These are phyloP conservation scores for Aspergillus nomiae DNA, from an alignment of 2,329 filamentous ascomycete species.

Conservation along the genomic window DNA sequence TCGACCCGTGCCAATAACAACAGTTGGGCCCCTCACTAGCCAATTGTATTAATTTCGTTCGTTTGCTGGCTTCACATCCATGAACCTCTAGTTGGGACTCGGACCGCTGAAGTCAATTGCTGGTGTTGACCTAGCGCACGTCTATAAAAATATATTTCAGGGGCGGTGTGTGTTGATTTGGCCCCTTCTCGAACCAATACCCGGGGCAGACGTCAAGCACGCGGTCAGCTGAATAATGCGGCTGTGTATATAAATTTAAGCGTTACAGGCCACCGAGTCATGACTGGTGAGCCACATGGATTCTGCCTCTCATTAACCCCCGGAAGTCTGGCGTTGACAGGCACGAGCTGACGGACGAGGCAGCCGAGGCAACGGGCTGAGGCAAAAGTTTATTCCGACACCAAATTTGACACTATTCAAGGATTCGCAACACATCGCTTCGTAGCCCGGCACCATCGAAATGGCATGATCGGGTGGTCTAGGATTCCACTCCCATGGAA, in stretches of 20 bases:
- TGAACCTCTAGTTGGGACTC: neutral
- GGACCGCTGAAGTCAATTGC: neutral
- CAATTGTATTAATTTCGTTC: neutral
- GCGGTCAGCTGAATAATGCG: neutral
- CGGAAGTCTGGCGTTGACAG: neutral
- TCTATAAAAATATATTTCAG: neutral
- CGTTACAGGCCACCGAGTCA: neutral
- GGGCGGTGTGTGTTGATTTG: neutral
- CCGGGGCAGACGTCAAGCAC: too few species aligned
- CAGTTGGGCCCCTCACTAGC: neutral
- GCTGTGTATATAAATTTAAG: neutral
- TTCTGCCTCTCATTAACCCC: neutral
- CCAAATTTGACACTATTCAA: neutral
- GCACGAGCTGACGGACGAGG: neutral
- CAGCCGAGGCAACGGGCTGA: neutral
- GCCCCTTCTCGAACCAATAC: too few species aligned
- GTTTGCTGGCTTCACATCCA: neutral
- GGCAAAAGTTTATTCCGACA: neutral
- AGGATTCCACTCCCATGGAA: neutral
- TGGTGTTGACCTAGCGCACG: neutral
- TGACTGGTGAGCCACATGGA: neutral
- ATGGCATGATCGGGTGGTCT: neutral
- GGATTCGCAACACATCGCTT: neutral
- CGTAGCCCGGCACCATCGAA: neutral
- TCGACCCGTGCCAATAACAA: neutral